Conservation (phyloP, 768 basidiomycete genomes). For the Rhizopogon vulgaris region DNA sequence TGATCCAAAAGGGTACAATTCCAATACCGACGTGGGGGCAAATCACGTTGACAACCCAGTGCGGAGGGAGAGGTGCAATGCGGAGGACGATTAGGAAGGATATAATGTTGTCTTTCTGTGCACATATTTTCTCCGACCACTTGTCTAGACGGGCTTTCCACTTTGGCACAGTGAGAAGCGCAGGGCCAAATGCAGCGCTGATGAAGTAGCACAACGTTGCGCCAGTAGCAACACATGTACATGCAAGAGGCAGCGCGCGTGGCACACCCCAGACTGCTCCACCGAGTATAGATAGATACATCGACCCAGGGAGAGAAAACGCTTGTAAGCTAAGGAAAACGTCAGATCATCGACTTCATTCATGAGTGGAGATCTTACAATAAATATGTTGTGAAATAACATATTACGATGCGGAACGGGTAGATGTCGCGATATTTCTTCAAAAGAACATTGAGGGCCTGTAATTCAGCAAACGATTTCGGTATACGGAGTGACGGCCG, state of each 20-base stretch:
- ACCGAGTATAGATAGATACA: slow-evolving; percentile 96
- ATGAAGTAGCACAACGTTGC: slow-evolving; percentile 91
- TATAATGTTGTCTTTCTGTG: slow-evolving; percentile 78
- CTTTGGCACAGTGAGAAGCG: slow-evolving; percentile 78
- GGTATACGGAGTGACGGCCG: slow-evolving; percentile 74
- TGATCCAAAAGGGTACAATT: slow-evolving; percentile 80
- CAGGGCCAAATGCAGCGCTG: slow-evolving; percentile 88
- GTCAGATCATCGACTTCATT: slow-evolving; percentile 3
- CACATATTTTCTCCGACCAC: slow-evolving; percentile 73
- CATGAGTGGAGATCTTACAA: slow-evolving; percentile 55
- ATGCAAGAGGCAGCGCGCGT: slow-evolving; percentile 82
- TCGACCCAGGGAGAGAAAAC: slow-evolving; percentile 93
- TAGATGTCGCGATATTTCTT: slow-evolving; percentile 92
- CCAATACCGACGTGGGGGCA: slow-evolving; percentile 91
- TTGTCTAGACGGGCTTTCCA: slow-evolving; percentile 79
- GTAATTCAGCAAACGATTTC: slow-evolving; percentile 80
- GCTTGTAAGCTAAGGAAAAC: slow-evolving; percentile 70
- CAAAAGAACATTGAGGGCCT: slow-evolving; percentile 76
- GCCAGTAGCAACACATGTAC: slow-evolving; percentile 86
- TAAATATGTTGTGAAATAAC: slow-evolving; percentile 85
- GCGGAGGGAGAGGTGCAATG: slow-evolving; percentile 91
- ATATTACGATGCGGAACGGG: slow-evolving; percentile 78
- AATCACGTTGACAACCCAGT: slow-evolving; percentile 93
- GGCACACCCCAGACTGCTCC: slow-evolving; percentile 94
- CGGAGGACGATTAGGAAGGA: slow-evolving; percentile 93